Evolutionary conservation across 108 stramenopile genomes (phyloP), one percentile per base, ranked within the genome.

Genomic region (Fistulifera pelliculosa): DNA sequence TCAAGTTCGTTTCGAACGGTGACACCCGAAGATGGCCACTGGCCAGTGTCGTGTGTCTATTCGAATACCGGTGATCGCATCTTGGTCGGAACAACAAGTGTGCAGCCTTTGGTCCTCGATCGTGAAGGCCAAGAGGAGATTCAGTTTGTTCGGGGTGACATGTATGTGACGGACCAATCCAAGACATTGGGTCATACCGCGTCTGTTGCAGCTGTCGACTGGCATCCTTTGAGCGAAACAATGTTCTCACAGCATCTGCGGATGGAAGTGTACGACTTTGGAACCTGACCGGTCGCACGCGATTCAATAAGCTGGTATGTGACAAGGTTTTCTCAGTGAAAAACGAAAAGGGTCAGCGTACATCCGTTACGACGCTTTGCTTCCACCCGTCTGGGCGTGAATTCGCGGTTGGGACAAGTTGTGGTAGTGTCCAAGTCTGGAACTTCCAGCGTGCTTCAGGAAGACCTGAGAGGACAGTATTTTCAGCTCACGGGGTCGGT

Each of bases 401-500:
- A 66, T 61, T 91, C 41, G 84, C 73, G 22, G 49, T 84, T 14
- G 94, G 90, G 8, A 87, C 89, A 19, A 58, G 74, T 17, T 85
- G 87, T 68, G 94, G 94, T 0, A 74, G 74, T 47, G 58, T 92
- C 27, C 90, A 92, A 69, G 78, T 90, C 31, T 95, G 87, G 84
- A 73, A 69, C 59, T 55, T 58, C 28, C 66, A 35, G 23, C 50
- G 50, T 27, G 63, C 71, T 22, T 65, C 53, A 41, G 64, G 43
- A 47, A 52, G 80, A 50, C 84, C 84, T 26, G 65, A 77, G n/a
- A 64, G 72, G 52, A 72, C 54, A 26, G 61, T 73, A 2, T 75
- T 67, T 52, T 58, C 59, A 22, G 74, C 77, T 8, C 86, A 83
- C 14, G 75, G 69, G 21, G 60, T 39, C 13, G 49, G 61, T 27